Percentiles rank a stretch among this genome's conserved stretches.
These are phyloP conservation scores for Nidularia pulvinata DNA, from an alignment of 768 basidiomycete genomes.

Conservation along the genomic window DNA sequence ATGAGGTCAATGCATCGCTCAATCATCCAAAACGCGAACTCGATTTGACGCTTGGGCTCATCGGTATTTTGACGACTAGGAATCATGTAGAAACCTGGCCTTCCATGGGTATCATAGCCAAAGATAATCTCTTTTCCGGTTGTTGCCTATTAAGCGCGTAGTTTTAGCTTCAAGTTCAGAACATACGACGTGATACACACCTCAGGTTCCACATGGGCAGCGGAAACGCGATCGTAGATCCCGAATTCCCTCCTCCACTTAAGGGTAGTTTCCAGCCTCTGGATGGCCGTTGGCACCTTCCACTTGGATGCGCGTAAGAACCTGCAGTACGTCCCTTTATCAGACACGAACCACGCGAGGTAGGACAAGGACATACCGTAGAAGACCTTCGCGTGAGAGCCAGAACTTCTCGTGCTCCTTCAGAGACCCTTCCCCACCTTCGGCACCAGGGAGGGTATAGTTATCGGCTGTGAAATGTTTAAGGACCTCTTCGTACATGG, in stretches of 20 bases:
- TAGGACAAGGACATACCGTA: constrained; percentile 41
- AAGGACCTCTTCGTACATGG: constrained; percentile 52
- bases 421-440: constrained; percentile 36
- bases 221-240: constrained; percentile 58
- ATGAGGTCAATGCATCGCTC: constrained; percentile 79
- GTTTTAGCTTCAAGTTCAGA: too few relatives aligned
- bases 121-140: constrained; percentile 84
- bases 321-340: constrained; percentile 24
- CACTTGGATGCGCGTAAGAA: constrained; percentile 83
- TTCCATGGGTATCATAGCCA: constrained; percentile 67
- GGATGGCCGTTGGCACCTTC: constrained; percentile 55
- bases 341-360: not conserved
- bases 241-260: constrained; percentile 84
- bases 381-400: constrained; percentile 76
- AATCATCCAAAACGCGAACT: constrained; percentile 75
- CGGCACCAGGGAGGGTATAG: constrained; percentile 51
- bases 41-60: constrained; percentile 64
- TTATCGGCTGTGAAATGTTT: constrained; percentile 54
- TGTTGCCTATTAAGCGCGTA: constrained; percentile 42
- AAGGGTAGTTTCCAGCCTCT: constrained; percentile 69
- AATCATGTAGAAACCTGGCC: constrained; percentile 72
- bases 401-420: constrained; percentile 75
- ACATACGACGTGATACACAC: constrained; percentile 27
- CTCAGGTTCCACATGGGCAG: constrained; percentile 73
- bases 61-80: constrained; percentile 78